Evolutionary conservation across 2,329 filamentous ascomycete genomes (phyloP).

Genomic region (Aspergillus calidoustus): DNA sequence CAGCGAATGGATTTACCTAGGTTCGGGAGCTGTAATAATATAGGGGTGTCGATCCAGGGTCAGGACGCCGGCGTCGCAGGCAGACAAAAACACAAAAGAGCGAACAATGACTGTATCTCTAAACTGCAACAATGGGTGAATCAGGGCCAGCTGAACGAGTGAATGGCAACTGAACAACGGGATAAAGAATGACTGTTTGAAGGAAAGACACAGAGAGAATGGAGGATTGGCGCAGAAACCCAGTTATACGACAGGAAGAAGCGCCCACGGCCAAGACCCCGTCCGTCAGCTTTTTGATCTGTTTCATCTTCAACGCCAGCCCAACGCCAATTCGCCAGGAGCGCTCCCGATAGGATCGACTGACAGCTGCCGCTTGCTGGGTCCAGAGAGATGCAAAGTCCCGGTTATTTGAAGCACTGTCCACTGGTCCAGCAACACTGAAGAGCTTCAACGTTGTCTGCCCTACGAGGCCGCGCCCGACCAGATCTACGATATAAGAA

Average conservation of each 20-base stretch:
- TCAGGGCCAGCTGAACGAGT: not conserved
- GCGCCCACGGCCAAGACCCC: conserved; percentile 7
- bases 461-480: not conserved
- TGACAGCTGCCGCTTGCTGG: not conserved
- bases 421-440: not conserved
- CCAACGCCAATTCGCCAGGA: conserved; percentile 10
- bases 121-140: not conserved
- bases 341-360: conserved; percentile 13
- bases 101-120: not conserved
- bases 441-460: not conserved
- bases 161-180: not conserved
- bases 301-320: conserved; percentile 18
- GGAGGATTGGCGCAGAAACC: not conserved
- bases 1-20: not conserved
- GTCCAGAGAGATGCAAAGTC: not conserved
- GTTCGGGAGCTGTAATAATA: conserved; percentile 1
- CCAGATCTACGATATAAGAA: no score
- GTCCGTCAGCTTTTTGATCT: conserved; percentile 1
- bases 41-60: not conserved
- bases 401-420: not conserved
- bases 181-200: conserved; percentile 11
- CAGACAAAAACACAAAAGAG: not conserved
- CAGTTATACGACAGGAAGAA: not conserved
- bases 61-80: conserved; percentile 5
- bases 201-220: not conserved